Base-by-base conservation (phyloP, 257 asterid species). In the Solanum habrochaites region DNA sequence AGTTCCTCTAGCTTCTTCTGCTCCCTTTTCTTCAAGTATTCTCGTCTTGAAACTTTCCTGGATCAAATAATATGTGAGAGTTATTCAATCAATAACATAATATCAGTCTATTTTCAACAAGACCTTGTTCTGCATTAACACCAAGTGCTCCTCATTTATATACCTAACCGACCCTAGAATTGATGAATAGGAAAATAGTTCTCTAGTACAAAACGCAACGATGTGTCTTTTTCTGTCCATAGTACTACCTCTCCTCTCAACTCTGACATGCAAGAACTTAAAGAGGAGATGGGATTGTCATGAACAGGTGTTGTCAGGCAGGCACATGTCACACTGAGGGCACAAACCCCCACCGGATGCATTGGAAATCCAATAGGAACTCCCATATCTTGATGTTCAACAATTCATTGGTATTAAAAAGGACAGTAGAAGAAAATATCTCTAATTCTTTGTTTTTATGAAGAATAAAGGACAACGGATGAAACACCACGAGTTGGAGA, bases 1-100 rank as follows among this genome's bases (percentile, higher is more conserved):
- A 95, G 95, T 92, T 94, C 98, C 5, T 96, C 99, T 84, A 96
- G 89, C 89, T 95, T 96, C 92, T 95, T 94, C 72, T 94, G 96
- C 96, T 96, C 99, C 90, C 99, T 90, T 91, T 95, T 94, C 98
- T 96, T 95, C 88, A 96, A 88, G 88, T 96, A 96, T 88, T 94
- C 98, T 89, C 94, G 98, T 88, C 99, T 92, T 73, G 99, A 96
- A 88, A 89, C 91, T 89, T 91, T 94, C 92, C 98, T 94, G 92
- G 85, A 88, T 80, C 85, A 47, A 23, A 43, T 45, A 42, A 78
- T 45, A 25, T 27, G 40, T 32, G 42, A 78, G 52, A 78, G 67
- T 18, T 18, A 78, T 16, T 47, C 42, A 18, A 47, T 80, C 27
- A 29, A 10, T 18, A 47, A 80, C 83, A 40, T 23, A 80, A 80